phyloP scores from a whole-genome alignment of 2,329 filamentous ascomycete species.

The Dothistroma pini region DNA sequence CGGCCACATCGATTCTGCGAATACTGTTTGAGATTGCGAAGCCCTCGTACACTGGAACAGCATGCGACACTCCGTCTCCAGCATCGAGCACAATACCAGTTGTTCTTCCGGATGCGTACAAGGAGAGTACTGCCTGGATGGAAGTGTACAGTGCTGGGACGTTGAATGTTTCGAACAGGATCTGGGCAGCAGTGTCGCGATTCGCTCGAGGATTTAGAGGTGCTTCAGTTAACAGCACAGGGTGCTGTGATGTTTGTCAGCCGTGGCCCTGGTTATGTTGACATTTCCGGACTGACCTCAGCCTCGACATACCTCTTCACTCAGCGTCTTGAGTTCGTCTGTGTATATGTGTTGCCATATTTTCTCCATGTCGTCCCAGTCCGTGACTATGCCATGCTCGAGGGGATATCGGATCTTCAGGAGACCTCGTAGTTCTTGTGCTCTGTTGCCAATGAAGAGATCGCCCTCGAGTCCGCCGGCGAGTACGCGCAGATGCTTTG shows the following conservation, averaged over 20 bases:
- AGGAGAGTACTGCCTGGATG: constrained; percentile 91
- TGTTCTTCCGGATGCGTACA: constrained; percentile 93
- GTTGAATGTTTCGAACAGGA: constrained; percentile 98
- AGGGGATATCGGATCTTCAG: constrained; percentile 95
- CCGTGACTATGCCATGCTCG: constrained; percentile 96
- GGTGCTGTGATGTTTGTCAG: constrained; percentile 59
- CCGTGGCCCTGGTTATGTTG: background rate
- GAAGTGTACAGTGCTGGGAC: constrained; percentile 95
- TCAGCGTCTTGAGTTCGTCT: constrained; percentile 91
- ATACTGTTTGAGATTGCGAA: constrained; percentile 97
- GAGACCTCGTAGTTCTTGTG: constrained; percentile 83
- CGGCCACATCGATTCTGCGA: constrained; percentile 90
- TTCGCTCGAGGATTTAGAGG: constrained; percentile 94
- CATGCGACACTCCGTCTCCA: constrained; percentile 94
- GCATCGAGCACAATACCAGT: constrained; percentile 95
- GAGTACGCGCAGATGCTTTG: constrained; percentile 90
- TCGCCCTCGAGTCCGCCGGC: constrained; percentile 97
- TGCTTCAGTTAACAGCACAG: constrained; percentile 91
- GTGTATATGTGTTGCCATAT: constrained; percentile 99
- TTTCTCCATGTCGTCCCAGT: constrained; percentile 99
- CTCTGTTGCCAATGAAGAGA: constrained; percentile 91
- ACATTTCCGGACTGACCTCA: constrained; percentile 19
- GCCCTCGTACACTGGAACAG: constrained; percentile 95
- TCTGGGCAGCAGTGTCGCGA: constrained; percentile 92
- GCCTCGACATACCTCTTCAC: constrained; percentile 70